Evolutionary conservation across 2,329 filamentous ascomycete genomes (phyloP), one percentile per base, ranked within the genome.

Genomic region (Colletotrichum orbiculare): DNA sequence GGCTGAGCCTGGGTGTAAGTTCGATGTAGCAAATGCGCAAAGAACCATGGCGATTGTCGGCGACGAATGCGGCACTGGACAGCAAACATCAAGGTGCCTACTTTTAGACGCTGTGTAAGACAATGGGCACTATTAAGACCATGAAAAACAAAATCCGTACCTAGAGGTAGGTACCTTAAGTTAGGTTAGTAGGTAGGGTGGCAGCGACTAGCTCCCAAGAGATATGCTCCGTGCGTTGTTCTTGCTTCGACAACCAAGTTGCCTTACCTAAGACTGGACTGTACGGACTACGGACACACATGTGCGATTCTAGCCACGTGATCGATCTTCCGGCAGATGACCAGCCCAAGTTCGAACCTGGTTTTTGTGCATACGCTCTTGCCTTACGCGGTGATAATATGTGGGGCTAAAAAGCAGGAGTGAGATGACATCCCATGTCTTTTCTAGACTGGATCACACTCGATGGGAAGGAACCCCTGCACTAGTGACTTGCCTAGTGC

Each of bases 391-490:
- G 57, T 50, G 54, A 35, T 11, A 38, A 66, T 12, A 38, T 63
- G 34, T 66, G 63, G 59, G 53, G 25, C 52, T 15, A 25, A n/a
- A 37, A 41, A 25, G 47, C 58, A 63, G 53, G 25, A 25, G 25
- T 25, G 25, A 63, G n/a, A 65, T 63, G 58, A 62, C 63, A 63
- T 66, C 48, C 45, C 25, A 25, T 25, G 25, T 25, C 25, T 25
- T 61, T 53, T 42, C 52, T 37, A 63, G 58, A 46, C 63, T 42
- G 53, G 52, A 66, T 53, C 42, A 47, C 55, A 47, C 58, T 62
- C 37, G 58, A 58, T 54, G 53, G 58, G 63, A 66, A 47, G 25
- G 25, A 62, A 66, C 63, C 63, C 63, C 63, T 66, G 63, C 63
- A 66, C 63, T 66, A 66, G 63, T 49, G 63, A 57, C 53, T 47